Evolutionary conservation across 169 alveolate species (phyloP).

Genomic region (Eimeria necatrix): DNA sequence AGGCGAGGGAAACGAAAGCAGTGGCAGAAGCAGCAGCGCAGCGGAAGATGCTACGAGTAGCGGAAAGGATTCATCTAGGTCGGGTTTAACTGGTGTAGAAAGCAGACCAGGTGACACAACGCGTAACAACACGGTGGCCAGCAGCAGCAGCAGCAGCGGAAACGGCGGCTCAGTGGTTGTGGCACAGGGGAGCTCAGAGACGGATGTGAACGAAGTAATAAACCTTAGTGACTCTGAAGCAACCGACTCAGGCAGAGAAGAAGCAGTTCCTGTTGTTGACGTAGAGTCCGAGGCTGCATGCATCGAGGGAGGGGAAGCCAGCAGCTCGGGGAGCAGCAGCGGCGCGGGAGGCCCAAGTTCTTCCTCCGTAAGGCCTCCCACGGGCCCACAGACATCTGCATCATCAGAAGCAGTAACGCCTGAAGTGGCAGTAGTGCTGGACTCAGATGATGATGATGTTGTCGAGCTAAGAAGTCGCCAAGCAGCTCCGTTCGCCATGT

Average conservation of each 20-base stretch:
- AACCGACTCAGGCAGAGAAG: constrained; percentile 10
- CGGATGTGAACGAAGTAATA: constrained; percentile 45
- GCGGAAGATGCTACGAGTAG: constrained; percentile 10
- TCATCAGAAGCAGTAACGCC: constrained; percentile 25
- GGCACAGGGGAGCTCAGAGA: background rate
- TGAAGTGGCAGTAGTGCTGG: constrained; percentile 50
- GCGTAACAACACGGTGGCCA: background rate
- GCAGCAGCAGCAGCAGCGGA: constrained; percentile 34
- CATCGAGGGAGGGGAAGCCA: background rate
- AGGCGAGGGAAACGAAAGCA: background rate
- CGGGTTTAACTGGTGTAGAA: background rate
- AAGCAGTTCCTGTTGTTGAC: constrained; percentile 2
- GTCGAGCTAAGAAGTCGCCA: constrained; percentile 37
- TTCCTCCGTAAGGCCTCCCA: background rate
- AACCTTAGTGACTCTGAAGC: constrained; percentile 44
- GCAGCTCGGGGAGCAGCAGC: background rate
- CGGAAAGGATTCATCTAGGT: background rate
- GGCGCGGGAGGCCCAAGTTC: background rate
- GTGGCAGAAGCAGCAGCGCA: constrained; percentile 14
- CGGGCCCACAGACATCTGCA: background rate
- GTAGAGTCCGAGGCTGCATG: constrained; percentile 17
- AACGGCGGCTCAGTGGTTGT: background rate
- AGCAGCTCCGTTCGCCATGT: background rate
- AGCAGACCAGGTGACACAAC: background rate
- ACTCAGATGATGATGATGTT: constrained; percentile 60